A percentile compares a stretch with the other conserved stretches of the same genome.
Evolutionary conservation across 495 filamentous ascomycete species (phyloP).

Genomic region (Choiromyces venosus): DNA sequence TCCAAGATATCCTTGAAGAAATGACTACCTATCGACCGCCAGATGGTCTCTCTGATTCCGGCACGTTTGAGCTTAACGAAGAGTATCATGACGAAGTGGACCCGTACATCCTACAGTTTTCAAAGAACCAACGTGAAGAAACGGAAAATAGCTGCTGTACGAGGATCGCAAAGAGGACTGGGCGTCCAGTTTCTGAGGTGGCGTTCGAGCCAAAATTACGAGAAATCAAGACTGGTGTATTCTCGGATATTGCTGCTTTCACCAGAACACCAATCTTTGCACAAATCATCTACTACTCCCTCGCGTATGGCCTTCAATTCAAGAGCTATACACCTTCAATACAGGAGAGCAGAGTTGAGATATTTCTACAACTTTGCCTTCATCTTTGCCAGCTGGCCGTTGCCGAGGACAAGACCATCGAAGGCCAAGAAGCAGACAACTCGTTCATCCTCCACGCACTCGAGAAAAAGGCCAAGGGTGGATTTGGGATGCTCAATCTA

Average conservation of each 20-base stretch:
- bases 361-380: conserved; percentile 82
- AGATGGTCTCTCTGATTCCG: conserved; percentile 84
- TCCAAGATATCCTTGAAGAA: conserved; percentile 72
- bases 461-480: conserved; percentile 29
- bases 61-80: conserved; percentile 86
- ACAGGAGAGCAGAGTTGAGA: conserved; percentile 75
- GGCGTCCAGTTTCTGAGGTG: conserved; percentile 71
- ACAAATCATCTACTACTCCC: conserved; percentile 81
- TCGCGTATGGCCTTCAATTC: conserved; percentile 67
- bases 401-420: conserved; percentile 65
- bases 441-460: conserved; percentile 40
- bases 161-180: conserved; percentile 81
- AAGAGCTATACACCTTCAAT: conserved; percentile 62
- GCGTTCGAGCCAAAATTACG: conserved; percentile 88
- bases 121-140: conserved; percentile 94
- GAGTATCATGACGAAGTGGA: conserved; percentile 80
- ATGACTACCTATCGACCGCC: conserved; percentile 85
- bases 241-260: conserved; percentile 67
- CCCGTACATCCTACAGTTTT: conserved; percentile 91
- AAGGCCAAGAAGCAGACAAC: conserved; percentile 47
- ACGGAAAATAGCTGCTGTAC: conserved; percentile 80
- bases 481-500: conserved; percentile 13
- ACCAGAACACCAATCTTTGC: conserved; percentile 79
- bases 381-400: conserved; percentile 80
- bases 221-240: conserved; percentile 69